Percentiles rank a stretch among this genome's conserved stretches.
These are phyloP conservation scores for Davidsoniella neocaledoniae DNA, from an alignment of 2,329 filamentous ascomycete species.

Conservation along the genomic window DNA sequence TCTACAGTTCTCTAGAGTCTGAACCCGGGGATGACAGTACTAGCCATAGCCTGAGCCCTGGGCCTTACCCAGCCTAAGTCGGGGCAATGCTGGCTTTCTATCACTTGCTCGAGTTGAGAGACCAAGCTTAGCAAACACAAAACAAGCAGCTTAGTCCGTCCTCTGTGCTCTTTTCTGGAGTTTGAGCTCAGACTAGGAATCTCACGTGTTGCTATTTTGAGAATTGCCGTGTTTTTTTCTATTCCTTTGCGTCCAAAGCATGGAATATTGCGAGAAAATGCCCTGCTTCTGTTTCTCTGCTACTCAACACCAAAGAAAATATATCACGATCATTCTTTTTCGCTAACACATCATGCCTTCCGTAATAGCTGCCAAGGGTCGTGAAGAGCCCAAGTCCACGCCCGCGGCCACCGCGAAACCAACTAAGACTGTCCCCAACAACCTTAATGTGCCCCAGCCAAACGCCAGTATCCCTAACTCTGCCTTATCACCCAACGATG, in stretches of 20 bases:
- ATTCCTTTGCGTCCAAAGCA: neutral
- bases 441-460: neutral
- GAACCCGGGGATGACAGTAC: too few relatives aligned
- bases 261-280: too few relatives aligned
- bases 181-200: neutral
- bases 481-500: slow-evolving; percentile 3
- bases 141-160: neutral
- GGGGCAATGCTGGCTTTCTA: too few relatives aligned
- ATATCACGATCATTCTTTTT: neutral
- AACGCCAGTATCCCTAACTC: neutral
- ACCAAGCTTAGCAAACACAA: neutral
- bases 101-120: too few relatives aligned
- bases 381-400: slow-evolving; percentile 7
- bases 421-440: neutral
- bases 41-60: too few relatives aligned
- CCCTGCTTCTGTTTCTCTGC: too few relatives aligned
- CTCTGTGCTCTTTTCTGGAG: neutral
- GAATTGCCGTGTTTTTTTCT: neutral
- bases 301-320: too few relatives aligned
- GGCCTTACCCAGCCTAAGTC: too few relatives aligned
- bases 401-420: neutral
- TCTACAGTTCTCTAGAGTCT: too few relatives aligned
- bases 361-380: slow-evolving; percentile 1
- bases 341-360: neutral
- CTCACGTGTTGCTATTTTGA: neutral